These are phyloP conservation scores for Paecilomyces niveus DNA, from an alignment of 2,329 filamentous ascomycete genomes.

Conservation along the genomic window DNA sequence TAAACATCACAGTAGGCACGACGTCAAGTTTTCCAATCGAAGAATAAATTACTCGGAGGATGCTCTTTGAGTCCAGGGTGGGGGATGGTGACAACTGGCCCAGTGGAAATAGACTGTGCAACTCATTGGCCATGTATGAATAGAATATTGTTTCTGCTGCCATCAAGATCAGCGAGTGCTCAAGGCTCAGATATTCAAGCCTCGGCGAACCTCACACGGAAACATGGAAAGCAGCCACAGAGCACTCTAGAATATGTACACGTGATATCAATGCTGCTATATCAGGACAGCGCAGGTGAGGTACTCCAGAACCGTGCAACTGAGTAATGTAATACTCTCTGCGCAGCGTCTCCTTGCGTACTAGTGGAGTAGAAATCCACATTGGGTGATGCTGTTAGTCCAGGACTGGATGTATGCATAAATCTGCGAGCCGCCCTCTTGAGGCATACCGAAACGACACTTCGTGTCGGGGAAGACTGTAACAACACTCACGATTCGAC, in stretches of 20 bases:
- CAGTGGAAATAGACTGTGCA: neutral
- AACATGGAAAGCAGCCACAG: neutral
- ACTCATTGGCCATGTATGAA: neutral
- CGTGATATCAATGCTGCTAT: neutral
- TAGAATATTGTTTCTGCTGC: neutral
- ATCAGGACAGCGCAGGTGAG: too few relatives aligned
- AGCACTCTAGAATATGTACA: neutral
- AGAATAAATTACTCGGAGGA: too few relatives aligned
- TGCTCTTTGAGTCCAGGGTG: too few relatives aligned
- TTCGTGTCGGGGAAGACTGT: neutral
- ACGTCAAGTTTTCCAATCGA: neutral
- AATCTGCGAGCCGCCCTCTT: neutral
- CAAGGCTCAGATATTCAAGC: neutral
- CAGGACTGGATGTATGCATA: neutral
- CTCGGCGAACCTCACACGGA: neutral
- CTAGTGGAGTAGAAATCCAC: too few relatives aligned
- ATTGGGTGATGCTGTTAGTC: too few relatives aligned
- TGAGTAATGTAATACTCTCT: too few relatives aligned
- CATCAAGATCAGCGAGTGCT: neutral
- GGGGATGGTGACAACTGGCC: neutral
- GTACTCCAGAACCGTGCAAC: too few relatives aligned
- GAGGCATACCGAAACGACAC: neutral
- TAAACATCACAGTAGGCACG: neutral
- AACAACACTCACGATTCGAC: neutral
- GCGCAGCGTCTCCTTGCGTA: too few relatives aligned